Evolutionary conservation across 202 grass and related monocot species (phyloP).

Genomic region (Schoenoplectus tabernaemontani): DNA sequence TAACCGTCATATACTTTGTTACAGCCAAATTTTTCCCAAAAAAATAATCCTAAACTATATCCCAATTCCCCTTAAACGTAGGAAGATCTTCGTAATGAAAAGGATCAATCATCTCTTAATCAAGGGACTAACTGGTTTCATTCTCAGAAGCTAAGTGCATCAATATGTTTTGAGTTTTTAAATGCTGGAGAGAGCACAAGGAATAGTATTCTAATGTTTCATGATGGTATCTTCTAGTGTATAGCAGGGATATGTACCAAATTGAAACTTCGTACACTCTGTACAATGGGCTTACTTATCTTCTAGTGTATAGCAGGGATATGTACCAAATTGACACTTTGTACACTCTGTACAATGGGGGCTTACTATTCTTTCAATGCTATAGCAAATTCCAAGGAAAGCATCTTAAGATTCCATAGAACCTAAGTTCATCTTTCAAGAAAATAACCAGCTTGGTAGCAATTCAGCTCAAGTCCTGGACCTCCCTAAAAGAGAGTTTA

Average conservation of each 20-base stretch:
- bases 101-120: neutral
- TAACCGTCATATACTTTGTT: neutral
- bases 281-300: neutral
- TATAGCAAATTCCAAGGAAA: neutral
- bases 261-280: neutral
- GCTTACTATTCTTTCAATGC: neutral
- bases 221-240: neutral
- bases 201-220: neutral
- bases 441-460: neutral
- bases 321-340: neutral
- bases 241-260: neutral
- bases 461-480: neutral
- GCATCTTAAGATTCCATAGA: neutral
- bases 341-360: neutral
- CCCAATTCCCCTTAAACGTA: neutral
- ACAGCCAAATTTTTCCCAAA: neutral
- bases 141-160: neutral
- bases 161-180: neutral
- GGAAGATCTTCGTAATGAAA: neutral
- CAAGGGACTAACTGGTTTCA: neutral
- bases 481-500: neutral
- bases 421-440: neutral
- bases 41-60: neutral
- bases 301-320: neutral
- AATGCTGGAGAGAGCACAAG: neutral